A percentile compares a stretch with the other conserved stretches of the same genome.
Evolutionary conservation across 768 basidiomycete species (phyloP).

Genomic region (Mycena crocata): DNA sequence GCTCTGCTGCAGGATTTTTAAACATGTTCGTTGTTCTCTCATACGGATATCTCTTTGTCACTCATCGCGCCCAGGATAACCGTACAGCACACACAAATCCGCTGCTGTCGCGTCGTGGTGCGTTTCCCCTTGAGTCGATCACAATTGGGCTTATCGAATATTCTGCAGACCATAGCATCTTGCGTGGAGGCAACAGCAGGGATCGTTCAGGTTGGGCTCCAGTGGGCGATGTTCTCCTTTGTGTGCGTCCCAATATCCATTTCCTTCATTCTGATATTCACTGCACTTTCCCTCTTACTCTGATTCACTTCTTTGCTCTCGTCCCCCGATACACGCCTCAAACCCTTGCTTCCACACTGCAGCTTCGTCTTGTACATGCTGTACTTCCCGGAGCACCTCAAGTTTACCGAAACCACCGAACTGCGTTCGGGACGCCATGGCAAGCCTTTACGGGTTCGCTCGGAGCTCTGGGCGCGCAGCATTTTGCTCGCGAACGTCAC

Average conservation of each 20-base stretch:
- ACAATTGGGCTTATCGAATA: slow-evolving; percentile 10
- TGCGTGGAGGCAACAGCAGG: slow-evolving; percentile 69
- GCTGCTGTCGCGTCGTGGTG: slow-evolving; percentile 84
- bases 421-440: neutral
- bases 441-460: slow-evolving; percentile 9
- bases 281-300: too few relatives aligned
- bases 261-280: neutral
- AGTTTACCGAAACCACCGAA: slow-evolving; percentile 59
- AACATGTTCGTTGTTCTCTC: slow-evolving; percentile 58
- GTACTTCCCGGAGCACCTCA: slow-evolving; percentile 90
- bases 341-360: neutral
- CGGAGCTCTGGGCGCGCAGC: slow-evolving; percentile 74
- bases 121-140: slow-evolving; percentile 41
- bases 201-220: slow-evolving; percentile 81
- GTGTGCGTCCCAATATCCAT: slow-evolving; percentile 68
- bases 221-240: slow-evolving; percentile 87
- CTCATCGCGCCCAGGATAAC: slow-evolving; percentile 67
- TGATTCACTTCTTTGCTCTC: neutral
- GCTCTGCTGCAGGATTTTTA: slow-evolving; percentile 83
- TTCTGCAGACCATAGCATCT: slow-evolving; percentile 66
- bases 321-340: neutral
- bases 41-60: slow-evolving; percentile 13
- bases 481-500: slow-evolving; percentile 80
- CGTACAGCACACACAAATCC: slow-evolving; percentile 85
- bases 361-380: slow-evolving; percentile 92